Base-by-base conservation (phyloP, 257 asterid genomes). In the Osmanthus fragrans region DNA sequence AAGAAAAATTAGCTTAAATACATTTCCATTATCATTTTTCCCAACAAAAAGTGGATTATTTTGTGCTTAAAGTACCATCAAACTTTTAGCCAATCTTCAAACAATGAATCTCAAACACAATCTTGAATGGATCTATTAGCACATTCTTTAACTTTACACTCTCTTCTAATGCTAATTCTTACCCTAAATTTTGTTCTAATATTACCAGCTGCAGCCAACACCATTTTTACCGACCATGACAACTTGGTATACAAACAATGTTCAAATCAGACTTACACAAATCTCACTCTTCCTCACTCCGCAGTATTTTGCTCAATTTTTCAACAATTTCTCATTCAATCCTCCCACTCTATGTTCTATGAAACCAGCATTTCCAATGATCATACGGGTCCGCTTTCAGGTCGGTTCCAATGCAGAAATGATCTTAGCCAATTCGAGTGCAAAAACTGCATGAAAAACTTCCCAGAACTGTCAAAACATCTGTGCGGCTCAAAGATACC, bases 371-470 rank as follows among this genome's bases (percentile, higher is more conserved):
- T 83, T 0, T 88, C 84, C 0, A 85, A 86, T 9, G 91, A 82
- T 0, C 33, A 78, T 2, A 67, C 73, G 25, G 64, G 25, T 0
- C 80, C 93, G 12, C 81, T 92, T 60, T 84, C 90, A 1, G 97
- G 96, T 65, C 73, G 71, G 49, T 92, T 86, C 45, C 93, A 90
- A 29, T 92, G 97, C 81, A 65, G 91, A 49, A 77, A 84, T 11
- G 86, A 90, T 42, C 77, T 90, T 7, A 82, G 72, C 67, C 73
- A 75, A 0, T 74, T 80, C 3, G 90, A 90, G 42, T 92, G 97
- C 78, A 73, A 72, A 51, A 77, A 30, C 19, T 92, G 97, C 58
- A 88, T 86, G 5, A 79, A 76, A 25, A 86, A 58, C 64, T 83
- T 88, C 63, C 77, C 85, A 0, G 60, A 70, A 49, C 29, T 86